phyloP scores from a whole-genome alignment of 257 asterid species.

The Orobanche coerulescens region DNA sequence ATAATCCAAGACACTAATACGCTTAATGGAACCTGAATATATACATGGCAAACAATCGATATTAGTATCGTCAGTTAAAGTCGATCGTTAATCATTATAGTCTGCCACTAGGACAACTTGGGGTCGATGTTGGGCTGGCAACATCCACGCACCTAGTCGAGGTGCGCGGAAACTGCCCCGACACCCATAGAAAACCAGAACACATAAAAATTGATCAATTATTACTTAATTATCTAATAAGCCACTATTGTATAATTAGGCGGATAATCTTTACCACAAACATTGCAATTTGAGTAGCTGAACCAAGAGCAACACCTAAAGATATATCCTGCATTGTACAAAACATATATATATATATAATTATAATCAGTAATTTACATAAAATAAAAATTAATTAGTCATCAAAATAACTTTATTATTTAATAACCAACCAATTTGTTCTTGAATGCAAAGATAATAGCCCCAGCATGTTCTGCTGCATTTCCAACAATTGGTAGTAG shows the following conservation, averaged over 20 bases:
- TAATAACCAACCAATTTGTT: constrained; percentile 51
- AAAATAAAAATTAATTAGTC: neutral
- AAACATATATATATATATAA: neutral
- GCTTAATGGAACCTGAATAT: constrained; percentile 47
- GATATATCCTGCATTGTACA: constrained; percentile 39
- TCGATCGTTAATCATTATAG: neutral
- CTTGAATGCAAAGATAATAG: constrained; percentile 86
- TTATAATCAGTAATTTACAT: neutral
- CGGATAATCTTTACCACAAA: constrained; percentile 58
- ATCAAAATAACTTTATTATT: neutral
- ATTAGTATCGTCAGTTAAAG: neutral
- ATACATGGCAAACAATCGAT: neutral
- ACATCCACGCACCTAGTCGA: no score
- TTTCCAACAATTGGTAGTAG: constrained; percentile 89
- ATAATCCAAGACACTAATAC: constrained; percentile 59
- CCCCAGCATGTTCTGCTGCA: constrained; percentile 98
- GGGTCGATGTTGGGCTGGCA: no score
- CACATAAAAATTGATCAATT: neutral
- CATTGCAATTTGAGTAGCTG: constrained; percentile 64
- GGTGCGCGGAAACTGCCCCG: no score
- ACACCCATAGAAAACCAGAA: neutral
- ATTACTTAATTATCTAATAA: neutral
- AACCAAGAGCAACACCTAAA: constrained; percentile 52
- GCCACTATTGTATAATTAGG: neutral
- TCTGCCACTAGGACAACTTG: no score